Evolutionary conservation across 139 green algal genomes (phyloP), one percentile per base, ranked within the genome.

Genomic region (Pleodorina starrii): DNA sequence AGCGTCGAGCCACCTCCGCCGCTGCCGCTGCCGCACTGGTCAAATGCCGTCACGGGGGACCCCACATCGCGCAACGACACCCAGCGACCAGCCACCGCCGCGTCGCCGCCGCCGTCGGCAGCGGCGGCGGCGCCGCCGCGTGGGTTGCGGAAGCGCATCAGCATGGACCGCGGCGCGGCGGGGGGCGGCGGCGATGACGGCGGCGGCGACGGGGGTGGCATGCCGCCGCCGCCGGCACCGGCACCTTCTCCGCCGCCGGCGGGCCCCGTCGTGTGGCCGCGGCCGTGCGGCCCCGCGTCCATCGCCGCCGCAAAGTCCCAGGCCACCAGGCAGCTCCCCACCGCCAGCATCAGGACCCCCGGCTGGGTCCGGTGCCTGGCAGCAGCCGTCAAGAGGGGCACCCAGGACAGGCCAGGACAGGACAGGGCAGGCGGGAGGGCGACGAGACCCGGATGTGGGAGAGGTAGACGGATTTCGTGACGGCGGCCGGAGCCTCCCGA

Each of bases 301-400:
- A 44, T 1, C n/a, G 75, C 50, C 36, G 21, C 77, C n/a, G 44
- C 9, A 10, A 76, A 50, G 63, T 88, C 82, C 82, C 82, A 79
- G 19, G 66, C 66, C n/a, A 51, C 44, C 44, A 80, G 44, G 27
- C 36, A 21, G 1, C n/a, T 35, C 4, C 82, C 82, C 17, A 69
- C 32, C 17, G 40, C 63, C 32, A 79, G 5, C 71, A 89, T 36
- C 38, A 89, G 68, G 25, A 85, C 19, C 36, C 46, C 40, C 32
- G 72, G 68, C 43, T 88, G 54, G 42, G 51, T 66, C 57, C 57
- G 29, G 42, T 84, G 48, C 85, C 82, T 90, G 91, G 11, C 14
- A 17, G 51, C 51, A 60, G 51, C 17, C 14, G 17, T 60, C 14
- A 17, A 60, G 51, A 60, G 51, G 51, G 17, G 17, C 14, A 60